phyloP scores from a whole-genome alignment of 2,329 filamentous ascomycete genomes.

The Berkeleyomyces basicola region DNA sequence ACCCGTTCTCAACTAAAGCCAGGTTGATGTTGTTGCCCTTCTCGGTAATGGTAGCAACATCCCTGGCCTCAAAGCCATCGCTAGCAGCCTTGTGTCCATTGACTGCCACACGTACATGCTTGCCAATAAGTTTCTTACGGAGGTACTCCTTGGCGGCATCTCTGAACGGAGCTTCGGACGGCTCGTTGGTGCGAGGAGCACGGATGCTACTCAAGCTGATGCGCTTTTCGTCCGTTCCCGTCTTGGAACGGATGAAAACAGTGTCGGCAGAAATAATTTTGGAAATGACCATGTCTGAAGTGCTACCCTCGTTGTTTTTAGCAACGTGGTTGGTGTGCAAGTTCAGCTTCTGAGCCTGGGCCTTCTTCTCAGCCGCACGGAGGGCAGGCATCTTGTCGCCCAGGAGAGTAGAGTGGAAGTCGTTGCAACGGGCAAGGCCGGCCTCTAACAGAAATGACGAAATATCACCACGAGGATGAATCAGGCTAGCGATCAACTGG shows the following conservation, averaged over 20 bases:
- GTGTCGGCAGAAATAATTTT: conserved; percentile 83
- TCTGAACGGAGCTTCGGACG: conserved; percentile 72
- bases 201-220: conserved; percentile 86
- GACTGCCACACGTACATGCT: conserved; percentile 76
- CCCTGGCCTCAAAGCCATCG: conserved; percentile 84
- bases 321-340: conserved; percentile 65
- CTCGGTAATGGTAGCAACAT: conserved; percentile 75
- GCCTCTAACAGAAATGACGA: conserved; percentile 79
- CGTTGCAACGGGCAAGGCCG: conserved; percentile 80
- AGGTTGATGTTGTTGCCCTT: conserved; percentile 80
- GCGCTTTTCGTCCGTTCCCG: conserved; percentile 65
- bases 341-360: conserved; percentile 59
- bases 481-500: conserved; percentile 72
- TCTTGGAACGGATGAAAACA: conserved; percentile 69
- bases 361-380: conserved; percentile 71
- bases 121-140: conserved; percentile 85
- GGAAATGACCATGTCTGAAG: conserved; percentile 66
- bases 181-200: conserved; percentile 77
- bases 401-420: conserved; percentile 87
- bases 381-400: conserved; percentile 76
- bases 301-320: conserved; percentile 26
- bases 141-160: conserved; percentile 94
- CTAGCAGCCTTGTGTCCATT: conserved; percentile 81
- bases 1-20: conserved; percentile 76
- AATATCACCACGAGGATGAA: conserved; percentile 85